Percentiles rank a stretch among this genome's conserved stretches.
These are phyloP conservation scores for Wickerhamiella musiphila DNA, from an alignment of 805 yeast species.

Conservation along the genomic window DNA sequence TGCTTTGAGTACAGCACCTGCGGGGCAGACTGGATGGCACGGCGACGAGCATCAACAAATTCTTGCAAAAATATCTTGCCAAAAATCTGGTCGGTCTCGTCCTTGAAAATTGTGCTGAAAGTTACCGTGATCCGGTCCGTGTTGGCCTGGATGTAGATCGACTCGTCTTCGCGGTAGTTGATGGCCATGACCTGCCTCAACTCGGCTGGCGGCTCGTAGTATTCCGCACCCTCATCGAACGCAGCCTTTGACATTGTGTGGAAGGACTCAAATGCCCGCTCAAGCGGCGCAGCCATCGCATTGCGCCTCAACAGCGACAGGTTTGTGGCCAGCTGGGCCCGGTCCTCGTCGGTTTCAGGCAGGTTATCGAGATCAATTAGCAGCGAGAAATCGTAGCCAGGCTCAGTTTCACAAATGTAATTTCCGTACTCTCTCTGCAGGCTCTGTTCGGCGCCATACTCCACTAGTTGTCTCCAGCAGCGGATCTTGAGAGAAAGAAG, in stretches of 20 bases:
- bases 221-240: slow-evolving; percentile 20
- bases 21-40: slow-evolving; percentile 95
- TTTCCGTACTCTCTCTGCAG: slow-evolving; percentile 33
- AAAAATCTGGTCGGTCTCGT: slow-evolving; percentile 72
- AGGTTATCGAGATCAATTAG: slow-evolving; percentile 39
- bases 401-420: slow-evolving; percentile 41
- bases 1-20: slow-evolving; percentile 85
- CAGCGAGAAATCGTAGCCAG: slow-evolving; percentile 68
- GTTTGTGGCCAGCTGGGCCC: slow-evolving; percentile 36
- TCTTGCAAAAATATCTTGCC: slow-evolving; percentile 31
- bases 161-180: slow-evolving; percentile 84
- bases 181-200: slow-evolving; percentile 47
- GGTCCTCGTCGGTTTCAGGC: slow-evolving; percentile 28
- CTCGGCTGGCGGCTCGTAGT: slow-evolving; percentile 26
- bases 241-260: slow-evolving; percentile 38
- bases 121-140: slow-evolving; percentile 94
- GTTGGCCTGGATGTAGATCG: slow-evolving; percentile 77
- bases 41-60: slow-evolving; percentile 87
- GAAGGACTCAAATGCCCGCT: slow-evolving; percentile 66
- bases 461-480: slow-evolving; percentile 56
- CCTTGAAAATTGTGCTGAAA: slow-evolving; percentile 85
- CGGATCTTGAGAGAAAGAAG: slow-evolving; percentile 55
- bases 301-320: slow-evolving; percentile 68
- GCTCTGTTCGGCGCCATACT: slow-evolving; percentile 34
- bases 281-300: slow-evolving; percentile 84